phyloP scores from a whole-genome alignment of 2,329 filamentous ascomycete genomes.

The Aspergillus japonicus region DNA sequence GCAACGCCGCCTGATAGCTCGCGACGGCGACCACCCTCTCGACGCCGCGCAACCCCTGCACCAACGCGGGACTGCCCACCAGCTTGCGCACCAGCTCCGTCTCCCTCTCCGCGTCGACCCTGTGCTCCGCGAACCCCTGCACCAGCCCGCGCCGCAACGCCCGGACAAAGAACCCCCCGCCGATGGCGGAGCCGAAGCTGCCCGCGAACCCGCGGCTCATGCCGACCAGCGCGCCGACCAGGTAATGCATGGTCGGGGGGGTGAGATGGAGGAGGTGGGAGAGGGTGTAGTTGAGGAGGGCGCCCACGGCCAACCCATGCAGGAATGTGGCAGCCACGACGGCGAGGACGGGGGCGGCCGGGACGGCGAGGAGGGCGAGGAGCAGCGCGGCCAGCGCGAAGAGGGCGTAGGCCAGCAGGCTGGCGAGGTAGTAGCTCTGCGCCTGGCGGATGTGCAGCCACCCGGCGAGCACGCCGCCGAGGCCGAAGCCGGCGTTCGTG shows the following conservation, averaged over 20 bases:
- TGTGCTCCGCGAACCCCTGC: conserved; percentile 54
- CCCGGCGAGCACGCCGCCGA: conserved; percentile 71
- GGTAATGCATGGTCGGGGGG: conserved; percentile 64
- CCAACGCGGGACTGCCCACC: conserved; percentile 59
- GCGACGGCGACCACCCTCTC: conserved; percentile 53
- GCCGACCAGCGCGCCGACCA: conserved; percentile 71
- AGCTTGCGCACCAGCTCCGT: conserved; percentile 54
- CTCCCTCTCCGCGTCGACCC: conserved; percentile 32
- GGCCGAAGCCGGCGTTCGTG: conserved; percentile 75
- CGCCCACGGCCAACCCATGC: conserved; percentile 72
- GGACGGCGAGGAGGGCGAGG: conserved; percentile 57
- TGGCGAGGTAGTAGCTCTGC: conserved; percentile 70
- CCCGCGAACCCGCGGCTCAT: conserved; percentile 82
- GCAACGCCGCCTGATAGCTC: conserved; percentile 56
- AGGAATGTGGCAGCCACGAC: conserved; percentile 64
- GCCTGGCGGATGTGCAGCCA: conserved; percentile 71
- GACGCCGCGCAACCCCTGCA: conserved; percentile 48
- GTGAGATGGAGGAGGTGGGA: conserved; percentile 77
- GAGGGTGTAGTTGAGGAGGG: conserved; percentile 75
- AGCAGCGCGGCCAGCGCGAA: conserved; percentile 62
- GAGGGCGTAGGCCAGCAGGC: conserved; percentile 58
- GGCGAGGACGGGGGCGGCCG: conserved; percentile 49
- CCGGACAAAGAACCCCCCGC: conserved; percentile 71
- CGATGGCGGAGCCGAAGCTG: conserved; percentile 75
- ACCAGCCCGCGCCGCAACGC: conserved; percentile 57